These are phyloP conservation scores for Brassica rapa DNA, from an alignment of 345 rosid species.

Conservation along the genomic window DNA sequence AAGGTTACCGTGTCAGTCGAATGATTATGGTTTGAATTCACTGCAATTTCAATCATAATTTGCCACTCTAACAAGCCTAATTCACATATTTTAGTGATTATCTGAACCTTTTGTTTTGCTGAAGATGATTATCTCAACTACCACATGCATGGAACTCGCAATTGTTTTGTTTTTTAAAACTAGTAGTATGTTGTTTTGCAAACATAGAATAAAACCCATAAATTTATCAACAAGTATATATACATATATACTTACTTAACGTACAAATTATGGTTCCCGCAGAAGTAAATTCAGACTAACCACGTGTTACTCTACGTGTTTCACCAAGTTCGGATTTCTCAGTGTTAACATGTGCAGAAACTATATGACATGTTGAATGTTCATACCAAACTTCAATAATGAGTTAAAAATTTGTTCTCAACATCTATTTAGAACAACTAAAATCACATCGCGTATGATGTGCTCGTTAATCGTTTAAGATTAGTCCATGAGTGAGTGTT, in stretches of 20 bases:
- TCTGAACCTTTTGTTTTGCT: background rate
- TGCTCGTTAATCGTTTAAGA: background rate
- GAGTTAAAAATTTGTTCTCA: too few species aligned
- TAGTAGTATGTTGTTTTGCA: background rate
- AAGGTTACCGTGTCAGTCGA: background rate
- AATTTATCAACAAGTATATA: background rate
- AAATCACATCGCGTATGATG: too few species aligned
- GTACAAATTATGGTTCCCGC: background rate
- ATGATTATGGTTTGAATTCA: background rate
- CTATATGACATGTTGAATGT: too few species aligned
- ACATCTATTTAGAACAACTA: too few species aligned
- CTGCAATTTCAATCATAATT: background rate
- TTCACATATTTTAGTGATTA: background rate
- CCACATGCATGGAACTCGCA: background rate
- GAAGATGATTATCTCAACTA: background rate
- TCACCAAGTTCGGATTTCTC: constrained; percentile 3
- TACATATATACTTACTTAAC: background rate
- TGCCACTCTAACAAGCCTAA: background rate
- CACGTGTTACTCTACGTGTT: too few species aligned
- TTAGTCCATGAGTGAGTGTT: constrained; percentile 12
- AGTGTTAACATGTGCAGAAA: too few species aligned
- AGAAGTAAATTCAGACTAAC: too few species aligned
- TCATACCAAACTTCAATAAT: too few species aligned
- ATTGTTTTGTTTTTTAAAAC: background rate
- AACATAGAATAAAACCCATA: background rate